These are phyloP conservation scores for Meredithiella fracta DNA, from an alignment of 2,329 filamentous ascomycete species.

Conservation along the genomic window DNA sequence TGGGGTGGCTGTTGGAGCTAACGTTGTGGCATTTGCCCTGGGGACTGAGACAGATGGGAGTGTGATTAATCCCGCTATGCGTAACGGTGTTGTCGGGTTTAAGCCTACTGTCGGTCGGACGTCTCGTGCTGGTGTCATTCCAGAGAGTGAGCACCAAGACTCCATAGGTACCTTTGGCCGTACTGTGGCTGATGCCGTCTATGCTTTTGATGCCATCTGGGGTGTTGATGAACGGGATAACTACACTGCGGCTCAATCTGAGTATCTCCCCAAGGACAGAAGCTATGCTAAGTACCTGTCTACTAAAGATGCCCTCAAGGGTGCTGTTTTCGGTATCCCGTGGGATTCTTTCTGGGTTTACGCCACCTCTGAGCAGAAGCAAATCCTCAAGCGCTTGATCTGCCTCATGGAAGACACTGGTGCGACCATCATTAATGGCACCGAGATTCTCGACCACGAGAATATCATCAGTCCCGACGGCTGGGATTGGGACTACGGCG, in stretches of 20 bases:
- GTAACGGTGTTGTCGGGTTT: conserved; percentile 54
- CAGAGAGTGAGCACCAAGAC: conserved; percentile 51
- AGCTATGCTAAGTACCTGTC: conserved; percentile 39
- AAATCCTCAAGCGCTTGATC: conserved; percentile 27
- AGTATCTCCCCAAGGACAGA: conserved; percentile 35
- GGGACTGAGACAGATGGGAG: conserved; percentile 62
- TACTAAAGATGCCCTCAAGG: conserved; percentile 35
- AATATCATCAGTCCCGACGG: conserved; percentile 46
- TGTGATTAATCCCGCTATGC: conserved; percentile 54
- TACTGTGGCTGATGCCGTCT: conserved; percentile 51
- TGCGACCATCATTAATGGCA: conserved; percentile 51
- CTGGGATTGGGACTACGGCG: conserved; percentile 62
- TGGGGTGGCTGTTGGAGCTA: conserved; percentile 46
- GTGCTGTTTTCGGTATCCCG: conserved; percentile 52
- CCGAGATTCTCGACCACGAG: conserved; percentile 48
- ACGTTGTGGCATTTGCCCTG: conserved; percentile 45
- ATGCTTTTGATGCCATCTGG: conserved; percentile 51
- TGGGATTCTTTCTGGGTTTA: conserved; percentile 56
- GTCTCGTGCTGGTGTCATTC: conserved; percentile 45
- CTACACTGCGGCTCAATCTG: conserved; percentile 43
- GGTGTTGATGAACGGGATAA: conserved; percentile 48
- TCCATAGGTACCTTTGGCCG: conserved; percentile 51
- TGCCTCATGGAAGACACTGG: conserved; percentile 40
- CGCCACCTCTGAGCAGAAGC: conserved; percentile 38
- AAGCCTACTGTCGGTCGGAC: conserved; percentile 63